A percentile compares a stretch with the other conserved stretches of the same genome.
These are phyloP conservation scores for Blastobotrys serpentis DNA, from an alignment of 1,139 yeast genomes.

Conservation along the genomic window DNA sequence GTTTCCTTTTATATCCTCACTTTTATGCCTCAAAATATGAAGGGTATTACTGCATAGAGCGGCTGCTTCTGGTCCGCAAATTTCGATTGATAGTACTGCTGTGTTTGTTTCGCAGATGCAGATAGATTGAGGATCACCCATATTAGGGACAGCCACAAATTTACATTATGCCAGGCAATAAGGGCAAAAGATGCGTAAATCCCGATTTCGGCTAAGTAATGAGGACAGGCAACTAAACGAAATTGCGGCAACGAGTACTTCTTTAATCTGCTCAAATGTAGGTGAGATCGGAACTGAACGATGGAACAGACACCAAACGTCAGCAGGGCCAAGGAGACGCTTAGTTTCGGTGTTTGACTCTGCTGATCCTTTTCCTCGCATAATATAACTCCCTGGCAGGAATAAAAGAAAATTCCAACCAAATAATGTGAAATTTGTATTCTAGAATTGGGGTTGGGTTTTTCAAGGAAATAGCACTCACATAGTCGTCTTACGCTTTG, in stretches of 20 bases:
- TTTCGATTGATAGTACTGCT: constrained; percentile 48
- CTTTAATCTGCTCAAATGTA: constrained; percentile 53
- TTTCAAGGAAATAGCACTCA: constrained; percentile 58
- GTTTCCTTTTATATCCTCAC: constrained; percentile 1
- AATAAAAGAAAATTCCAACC: constrained; percentile 69
- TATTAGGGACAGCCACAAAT: constrained; percentile 34
- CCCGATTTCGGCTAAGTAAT: constrained; percentile 71
- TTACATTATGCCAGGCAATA: constrained; percentile 28
- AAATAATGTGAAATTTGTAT: constrained; percentile 77
- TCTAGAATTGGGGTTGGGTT: constrained; percentile 48
- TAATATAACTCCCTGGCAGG: constrained; percentile 40
- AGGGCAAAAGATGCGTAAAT: constrained; percentile 51
- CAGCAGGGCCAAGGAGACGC: constrained; percentile 18
- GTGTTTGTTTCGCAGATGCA: constrained; percentile 61
- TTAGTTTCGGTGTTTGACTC: neutral
- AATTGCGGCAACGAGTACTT: constrained; percentile 75
- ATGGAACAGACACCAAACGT: constrained; percentile 48
- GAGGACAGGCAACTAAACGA: constrained; percentile 63
- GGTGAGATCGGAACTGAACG: constrained; percentile 62
- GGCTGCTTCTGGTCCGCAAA: constrained; percentile 32
- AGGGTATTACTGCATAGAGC: constrained; percentile 32
- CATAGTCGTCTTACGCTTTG: constrained; percentile 65
- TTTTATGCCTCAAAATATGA: constrained; percentile 19
- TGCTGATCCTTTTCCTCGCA: constrained; percentile 3
- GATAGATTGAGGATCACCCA: constrained; percentile 67